phyloP scores from a whole-genome alignment of 1,284 basidiomycete genomes.

The Puccinia brachypodii region DNA sequence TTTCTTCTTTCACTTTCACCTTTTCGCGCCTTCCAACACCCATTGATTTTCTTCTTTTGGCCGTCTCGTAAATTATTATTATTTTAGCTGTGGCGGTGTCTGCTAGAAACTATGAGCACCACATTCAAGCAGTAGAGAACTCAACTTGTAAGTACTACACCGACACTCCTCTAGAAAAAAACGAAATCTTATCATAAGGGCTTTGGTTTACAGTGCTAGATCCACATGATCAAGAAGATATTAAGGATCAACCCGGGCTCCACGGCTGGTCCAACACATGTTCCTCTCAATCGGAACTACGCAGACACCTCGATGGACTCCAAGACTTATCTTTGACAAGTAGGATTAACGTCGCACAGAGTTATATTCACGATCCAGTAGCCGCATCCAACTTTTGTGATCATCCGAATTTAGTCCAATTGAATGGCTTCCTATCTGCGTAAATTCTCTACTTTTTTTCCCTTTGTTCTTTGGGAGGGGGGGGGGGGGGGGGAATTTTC shows the following conservation, averaged over 20 bases:
- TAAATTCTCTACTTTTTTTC: neutral
- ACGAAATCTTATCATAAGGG: too few relatives aligned
- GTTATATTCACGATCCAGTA: conserved; percentile 38
- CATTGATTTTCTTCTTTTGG: neutral
- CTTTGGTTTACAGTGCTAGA: conserved; percentile 16
- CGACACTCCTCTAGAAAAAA: neutral
- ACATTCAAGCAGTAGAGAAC: conserved; percentile 26
- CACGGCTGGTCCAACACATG: conserved; percentile 39
- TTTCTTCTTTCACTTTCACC: neutral
- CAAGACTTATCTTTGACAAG: neutral
- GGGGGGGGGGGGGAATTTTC: too few relatives aligned
- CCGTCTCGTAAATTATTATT: neutral
- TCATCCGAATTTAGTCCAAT: conserved; percentile 18
- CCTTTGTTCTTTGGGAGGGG: neutral
- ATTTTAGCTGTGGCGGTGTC: conserved; percentile 31
- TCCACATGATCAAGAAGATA: neutral
- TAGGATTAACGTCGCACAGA: neutral
- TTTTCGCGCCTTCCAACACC: too few relatives aligned
- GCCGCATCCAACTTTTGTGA: conserved; percentile 33
- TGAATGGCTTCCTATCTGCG: conserved; percentile 37
- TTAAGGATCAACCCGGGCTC: conserved; percentile 8
- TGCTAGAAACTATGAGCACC: conserved; percentile 27
- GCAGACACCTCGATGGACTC: conserved; percentile 28
- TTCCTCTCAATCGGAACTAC: conserved; percentile 23
- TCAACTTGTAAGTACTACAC: conserved; percentile 5